phyloP scores from a whole-genome alignment of 169 alveolate species.

The Plasmodium gonderi region DNA sequence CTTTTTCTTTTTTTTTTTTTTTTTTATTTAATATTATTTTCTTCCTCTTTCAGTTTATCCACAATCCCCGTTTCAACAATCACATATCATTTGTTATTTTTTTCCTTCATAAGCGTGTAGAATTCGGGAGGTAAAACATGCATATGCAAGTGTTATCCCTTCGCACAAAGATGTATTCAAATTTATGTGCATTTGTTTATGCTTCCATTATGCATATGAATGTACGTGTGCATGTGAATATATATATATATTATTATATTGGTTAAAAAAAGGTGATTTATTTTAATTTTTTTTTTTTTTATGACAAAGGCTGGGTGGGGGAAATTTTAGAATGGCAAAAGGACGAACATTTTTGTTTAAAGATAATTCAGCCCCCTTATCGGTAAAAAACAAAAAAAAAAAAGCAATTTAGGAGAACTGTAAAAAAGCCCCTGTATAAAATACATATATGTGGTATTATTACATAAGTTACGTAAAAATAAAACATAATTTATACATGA shows the following conservation, averaged over 20 bases:
- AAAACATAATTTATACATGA: background rate
- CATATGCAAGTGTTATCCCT: background rate
- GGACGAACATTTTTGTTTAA: background rate
- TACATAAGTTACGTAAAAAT: background rate
- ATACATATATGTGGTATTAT: too few relatives aligned
- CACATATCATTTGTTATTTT: constrained; percentile 13
- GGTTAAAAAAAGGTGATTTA: background rate
- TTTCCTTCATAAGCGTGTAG: background rate
- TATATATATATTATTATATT: background rate
- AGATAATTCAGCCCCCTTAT: background rate
- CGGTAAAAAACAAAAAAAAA: background rate
- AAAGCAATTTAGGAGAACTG: background rate
- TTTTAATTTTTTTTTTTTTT: background rate
- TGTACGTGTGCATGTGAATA: background rate
- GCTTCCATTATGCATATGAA: background rate
- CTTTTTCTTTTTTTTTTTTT: background rate
- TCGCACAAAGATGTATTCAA: background rate
- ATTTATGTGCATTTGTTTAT: background rate
- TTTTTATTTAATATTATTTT: background rate
- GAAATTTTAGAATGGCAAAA: background rate
- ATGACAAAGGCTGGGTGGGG: background rate
- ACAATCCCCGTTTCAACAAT: constrained; percentile 12
- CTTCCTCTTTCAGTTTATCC: background rate
- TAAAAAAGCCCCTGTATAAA: too few relatives aligned
- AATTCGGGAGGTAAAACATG: background rate